Percentiles rank a stretch among this genome's conserved stretches.
Evolutionary conservation across 768 basidiomycete species (phyloP).

Genomic region (Hydnum rufescens): DNA sequence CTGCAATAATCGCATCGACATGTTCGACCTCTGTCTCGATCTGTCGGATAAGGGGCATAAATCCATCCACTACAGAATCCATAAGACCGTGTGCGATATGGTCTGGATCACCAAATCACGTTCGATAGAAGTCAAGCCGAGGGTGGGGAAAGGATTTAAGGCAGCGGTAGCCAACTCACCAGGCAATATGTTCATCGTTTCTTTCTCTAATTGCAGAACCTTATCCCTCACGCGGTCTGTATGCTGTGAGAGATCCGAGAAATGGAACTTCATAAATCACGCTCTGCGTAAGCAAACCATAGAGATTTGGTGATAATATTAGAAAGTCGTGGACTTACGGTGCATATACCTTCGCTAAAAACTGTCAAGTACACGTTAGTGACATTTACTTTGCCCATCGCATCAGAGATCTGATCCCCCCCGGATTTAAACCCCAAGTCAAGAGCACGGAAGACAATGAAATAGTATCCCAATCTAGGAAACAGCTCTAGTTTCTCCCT

Average conservation of each 20-base stretch:
- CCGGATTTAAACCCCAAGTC: constrained; percentile 22
- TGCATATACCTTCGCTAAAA: constrained; percentile 71
- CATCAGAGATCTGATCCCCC: not conserved
- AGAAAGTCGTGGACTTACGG: constrained; percentile 25
- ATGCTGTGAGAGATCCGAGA: constrained; percentile 77
- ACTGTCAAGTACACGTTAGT: constrained; percentile 58
- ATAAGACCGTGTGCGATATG: constrained; percentile 88
- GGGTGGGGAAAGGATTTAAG: not conserved
- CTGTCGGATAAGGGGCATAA: constrained; percentile 65
- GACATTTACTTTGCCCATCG: not conserved
- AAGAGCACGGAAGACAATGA: constrained; percentile 69
- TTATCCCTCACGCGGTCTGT: constrained; percentile 53
- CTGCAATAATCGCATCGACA: constrained; percentile 45
- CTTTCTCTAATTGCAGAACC: constrained; percentile 36
- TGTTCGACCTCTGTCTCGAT: constrained; percentile 65
- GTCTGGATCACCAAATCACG: constrained; percentile 32
- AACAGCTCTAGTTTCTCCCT: constrained; percentile 84
- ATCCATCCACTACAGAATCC: constrained; percentile 86
- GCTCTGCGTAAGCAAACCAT: not conserved
- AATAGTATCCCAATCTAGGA: constrained; percentile 77
- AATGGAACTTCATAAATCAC: constrained; percentile 49
- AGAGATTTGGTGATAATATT: not conserved
- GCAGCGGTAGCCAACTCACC: constrained; percentile 29
- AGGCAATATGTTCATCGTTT: constrained; percentile 47
- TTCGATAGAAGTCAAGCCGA: not conserved